These are phyloP conservation scores for Botrytis paeoniae DNA, from an alignment of 2,329 filamentous ascomycete species.

Conservation along the genomic window DNA sequence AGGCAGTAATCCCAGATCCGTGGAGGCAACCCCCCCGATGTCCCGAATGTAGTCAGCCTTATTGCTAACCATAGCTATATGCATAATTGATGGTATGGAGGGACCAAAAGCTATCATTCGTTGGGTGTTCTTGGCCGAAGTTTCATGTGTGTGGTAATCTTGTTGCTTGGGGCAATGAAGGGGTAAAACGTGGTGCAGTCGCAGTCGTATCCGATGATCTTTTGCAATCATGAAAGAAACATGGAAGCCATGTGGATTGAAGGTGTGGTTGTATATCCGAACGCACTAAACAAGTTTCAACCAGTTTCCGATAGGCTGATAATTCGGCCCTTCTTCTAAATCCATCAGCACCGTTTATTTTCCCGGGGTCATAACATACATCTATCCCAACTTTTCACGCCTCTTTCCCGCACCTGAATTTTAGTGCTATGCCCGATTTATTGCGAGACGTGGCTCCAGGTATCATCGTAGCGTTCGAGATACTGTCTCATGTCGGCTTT, in stretches of 20 bases:
- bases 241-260: conserved; percentile 6
- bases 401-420: not conserved
- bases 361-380: not conserved
- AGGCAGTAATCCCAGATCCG: not conserved
- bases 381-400: not conserved
- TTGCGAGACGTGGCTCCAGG: conserved; percentile 3
- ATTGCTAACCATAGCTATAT: not conserved
- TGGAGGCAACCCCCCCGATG: not conserved
- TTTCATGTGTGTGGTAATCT: conserved; percentile 14
- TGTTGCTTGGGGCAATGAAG: not conserved
- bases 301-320: not conserved
- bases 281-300: not conserved
- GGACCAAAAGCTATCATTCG: not conserved
- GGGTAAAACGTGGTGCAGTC: not conserved
- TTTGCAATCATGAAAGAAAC: not conserved
- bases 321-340: not conserved
- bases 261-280: not conserved
- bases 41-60: not conserved
- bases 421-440: not conserved
- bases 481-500: not conserved
- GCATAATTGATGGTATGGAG: not conserved
- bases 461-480: conserved; percentile 6
- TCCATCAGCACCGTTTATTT: not conserved
- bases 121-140: not conserved
- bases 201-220: not conserved